Percentiles rank a stretch among this genome's conserved stretches.
phyloP scores from a whole-genome alignment of 345 rosid genomes.

The Bretschneidera sinensis region DNA sequence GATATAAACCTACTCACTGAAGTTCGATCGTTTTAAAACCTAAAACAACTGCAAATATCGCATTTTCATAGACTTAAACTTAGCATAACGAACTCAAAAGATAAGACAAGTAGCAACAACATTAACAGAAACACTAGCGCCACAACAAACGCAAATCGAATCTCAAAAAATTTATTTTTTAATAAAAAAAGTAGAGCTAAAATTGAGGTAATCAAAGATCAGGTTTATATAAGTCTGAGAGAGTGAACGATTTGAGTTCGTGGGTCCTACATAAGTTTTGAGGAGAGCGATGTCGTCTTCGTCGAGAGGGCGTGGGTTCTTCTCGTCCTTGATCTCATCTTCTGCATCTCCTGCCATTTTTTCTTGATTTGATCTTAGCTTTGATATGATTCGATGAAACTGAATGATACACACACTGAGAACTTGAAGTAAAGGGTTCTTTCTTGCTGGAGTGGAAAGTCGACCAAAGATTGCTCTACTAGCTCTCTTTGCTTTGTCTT shows the following conservation, averaged over 20 bases:
- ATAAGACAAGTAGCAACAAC: too few relatives aligned
- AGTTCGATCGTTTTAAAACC: too few relatives aligned
- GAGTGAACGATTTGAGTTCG: background rate
- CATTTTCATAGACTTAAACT: background rate
- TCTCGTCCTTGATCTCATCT: constrained; percentile 77
- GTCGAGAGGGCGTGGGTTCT: constrained; percentile 80
- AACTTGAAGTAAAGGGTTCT: background rate
- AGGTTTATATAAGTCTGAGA: background rate
- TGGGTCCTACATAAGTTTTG: constrained; percentile 64
- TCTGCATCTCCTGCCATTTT: constrained; percentile 42
- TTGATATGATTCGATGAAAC: background rate
- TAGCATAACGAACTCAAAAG: background rate
- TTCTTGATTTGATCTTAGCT: background rate
- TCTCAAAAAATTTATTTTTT: background rate
- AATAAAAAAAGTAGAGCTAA: background rate
- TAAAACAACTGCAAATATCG: too few relatives aligned
- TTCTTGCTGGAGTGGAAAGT: constrained; percentile 24
- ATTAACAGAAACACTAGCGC: too few relatives aligned
- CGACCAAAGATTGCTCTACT: background rate
- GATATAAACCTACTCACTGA: too few relatives aligned
- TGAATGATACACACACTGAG: too few relatives aligned
- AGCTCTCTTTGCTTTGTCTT: too few relatives aligned
- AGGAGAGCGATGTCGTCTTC: constrained; percentile 95
- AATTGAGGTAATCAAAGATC: background rate
- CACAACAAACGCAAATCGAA: too few relatives aligned